Evolutionary conservation across 495 filamentous ascomycete species (phyloP).

Genomic region (Aspergillus nanangensis): DNA sequence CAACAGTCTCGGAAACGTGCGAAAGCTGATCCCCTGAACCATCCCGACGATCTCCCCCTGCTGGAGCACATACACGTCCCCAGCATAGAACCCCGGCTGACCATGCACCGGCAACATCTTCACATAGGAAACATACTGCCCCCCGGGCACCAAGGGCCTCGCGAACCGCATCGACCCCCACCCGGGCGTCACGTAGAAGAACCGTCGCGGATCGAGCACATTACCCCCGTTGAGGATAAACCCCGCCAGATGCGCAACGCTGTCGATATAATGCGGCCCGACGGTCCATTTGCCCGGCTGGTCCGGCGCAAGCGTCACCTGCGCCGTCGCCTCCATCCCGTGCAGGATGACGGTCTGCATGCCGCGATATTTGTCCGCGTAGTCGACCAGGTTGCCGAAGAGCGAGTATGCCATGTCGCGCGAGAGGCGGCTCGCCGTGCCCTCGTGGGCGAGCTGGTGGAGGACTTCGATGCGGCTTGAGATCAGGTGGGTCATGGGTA

Average conservation of each 20-base stretch:
- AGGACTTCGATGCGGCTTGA: constrained; percentile 25
- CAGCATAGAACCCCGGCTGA: constrained; percentile 18
- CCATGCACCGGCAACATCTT: constrained; percentile 29
- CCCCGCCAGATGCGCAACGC: constrained; percentile 35
- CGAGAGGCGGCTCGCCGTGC: constrained; percentile 20
- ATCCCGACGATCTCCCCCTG: constrained; percentile 23
- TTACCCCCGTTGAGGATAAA: constrained; percentile 33
- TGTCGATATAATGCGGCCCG: constrained; percentile 41
- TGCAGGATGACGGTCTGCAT: constrained; percentile 35
- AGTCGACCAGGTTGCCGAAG: constrained; percentile 38
- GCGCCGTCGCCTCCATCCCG: constrained; percentile 34
- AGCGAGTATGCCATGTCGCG: constrained; percentile 27
- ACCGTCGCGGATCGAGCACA: constrained; percentile 17
- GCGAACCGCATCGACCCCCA: constrained; percentile 25
- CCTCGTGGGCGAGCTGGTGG: constrained; percentile 13
- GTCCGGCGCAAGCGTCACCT: constrained; percentile 24
- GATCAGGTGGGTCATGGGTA: constrained; percentile 22
- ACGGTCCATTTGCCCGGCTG: constrained; percentile 9
- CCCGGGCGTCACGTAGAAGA: constrained; percentile 35
- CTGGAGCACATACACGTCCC: constrained; percentile 39
- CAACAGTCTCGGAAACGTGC: constrained; percentile 24
- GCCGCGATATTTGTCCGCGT: constrained; percentile 32
- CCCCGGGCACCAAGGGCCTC: constrained; percentile 24
- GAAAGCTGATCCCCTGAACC: constrained; percentile 30
- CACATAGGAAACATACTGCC: constrained; percentile 32